These are phyloP conservation scores for Zasmidium citrigriseum DNA, from an alignment of 2,329 filamentous ascomycete species.

Conservation along the genomic window DNA sequence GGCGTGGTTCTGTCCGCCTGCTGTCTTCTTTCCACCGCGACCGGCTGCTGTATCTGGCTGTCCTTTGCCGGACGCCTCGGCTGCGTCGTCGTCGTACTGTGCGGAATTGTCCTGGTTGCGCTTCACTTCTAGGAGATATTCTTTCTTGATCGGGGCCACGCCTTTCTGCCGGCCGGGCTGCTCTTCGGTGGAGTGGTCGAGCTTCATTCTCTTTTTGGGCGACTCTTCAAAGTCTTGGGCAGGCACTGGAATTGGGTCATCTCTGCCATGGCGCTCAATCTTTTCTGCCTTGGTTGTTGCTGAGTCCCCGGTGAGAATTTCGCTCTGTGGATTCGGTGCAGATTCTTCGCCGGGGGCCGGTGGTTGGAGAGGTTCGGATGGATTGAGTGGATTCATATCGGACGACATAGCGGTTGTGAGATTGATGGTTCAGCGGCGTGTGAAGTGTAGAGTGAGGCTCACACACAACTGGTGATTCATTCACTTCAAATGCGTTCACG, in stretches of 20 bases:
- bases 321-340: conserved; percentile 35
- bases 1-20: conserved; percentile 77
- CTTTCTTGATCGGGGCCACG: conserved; percentile 70
- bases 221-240: conserved; percentile 35
- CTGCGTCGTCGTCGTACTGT: conserved; percentile 39
- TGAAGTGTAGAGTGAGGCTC: background rate
- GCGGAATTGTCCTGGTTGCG: conserved; percentile 10
- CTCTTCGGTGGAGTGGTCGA: conserved; percentile 27
- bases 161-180: conserved; percentile 49
- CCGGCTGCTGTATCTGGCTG: conserved; percentile 30
- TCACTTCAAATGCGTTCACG: background rate
- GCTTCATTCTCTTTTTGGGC: conserved; percentile 41
- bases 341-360: conserved; percentile 21
- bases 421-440: background rate
- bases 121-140: conserved; percentile 53
- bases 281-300: conserved; percentile 44
- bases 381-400: conserved; percentile 27
- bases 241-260: conserved; percentile 14
- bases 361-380: conserved; percentile 24
- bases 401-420: conserved; percentile 8
- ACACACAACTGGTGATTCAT: background rate
- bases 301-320: conserved; percentile 39
- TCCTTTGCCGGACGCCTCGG: conserved; percentile 53
- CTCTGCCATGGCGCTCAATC: conserved; percentile 35
- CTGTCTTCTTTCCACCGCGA: conserved; percentile 51